A percentile compares a stretch with the other conserved stretches of the same genome.
These are phyloP conservation scores for Boletus speciosus DNA, from an alignment of 768 basidiomycete species.

Conservation along the genomic window DNA sequence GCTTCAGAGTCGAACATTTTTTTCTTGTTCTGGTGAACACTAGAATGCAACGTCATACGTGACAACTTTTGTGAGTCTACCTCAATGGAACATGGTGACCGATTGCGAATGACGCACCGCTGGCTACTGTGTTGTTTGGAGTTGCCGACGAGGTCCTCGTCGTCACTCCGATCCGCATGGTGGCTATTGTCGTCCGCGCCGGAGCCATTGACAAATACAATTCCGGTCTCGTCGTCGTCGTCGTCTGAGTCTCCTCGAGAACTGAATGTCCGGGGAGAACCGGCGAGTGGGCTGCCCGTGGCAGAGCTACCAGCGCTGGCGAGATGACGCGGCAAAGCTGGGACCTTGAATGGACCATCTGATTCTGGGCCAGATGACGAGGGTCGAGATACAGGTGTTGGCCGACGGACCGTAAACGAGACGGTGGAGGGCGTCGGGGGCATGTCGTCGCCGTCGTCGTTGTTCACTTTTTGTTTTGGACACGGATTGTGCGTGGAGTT, in stretches of 20 bases:
- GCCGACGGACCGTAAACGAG: conserved; percentile 84
- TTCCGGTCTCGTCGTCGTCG: conserved; percentile 21
- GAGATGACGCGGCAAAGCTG: conserved; percentile 59
- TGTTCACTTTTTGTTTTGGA: not conserved
- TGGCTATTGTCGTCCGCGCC: conserved; percentile 27
- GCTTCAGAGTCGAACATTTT: conserved; percentile 40
- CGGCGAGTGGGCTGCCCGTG: conserved; percentile 55
- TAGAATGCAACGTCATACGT: conserved; percentile 22
- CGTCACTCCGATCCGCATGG: conserved; percentile 50
- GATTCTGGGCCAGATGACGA: conserved; percentile 64
- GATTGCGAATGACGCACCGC: conserved; percentile 67
- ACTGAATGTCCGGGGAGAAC: conserved; percentile 41
- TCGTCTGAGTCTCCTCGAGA: conserved; percentile 29
- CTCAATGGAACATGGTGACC: conserved; percentile 32
- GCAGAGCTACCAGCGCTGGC: conserved; percentile 37
- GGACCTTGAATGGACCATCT: conserved; percentile 54
- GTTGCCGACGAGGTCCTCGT: conserved; percentile 66
- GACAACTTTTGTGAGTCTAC: conserved; percentile 71
- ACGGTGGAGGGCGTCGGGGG: conserved; percentile 42
- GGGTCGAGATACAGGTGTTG: conserved; percentile 63
- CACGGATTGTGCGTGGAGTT: not conserved
- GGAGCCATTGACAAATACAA: conserved; percentile 20
- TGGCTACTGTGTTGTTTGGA: conserved; percentile 73
- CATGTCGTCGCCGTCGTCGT: conserved; percentile 19
- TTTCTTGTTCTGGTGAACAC: conserved; percentile 42